Base-by-base conservation (phyloP, 2,329 filamentous ascomycete species). In the Aurifilum marmelostoma region DNA sequence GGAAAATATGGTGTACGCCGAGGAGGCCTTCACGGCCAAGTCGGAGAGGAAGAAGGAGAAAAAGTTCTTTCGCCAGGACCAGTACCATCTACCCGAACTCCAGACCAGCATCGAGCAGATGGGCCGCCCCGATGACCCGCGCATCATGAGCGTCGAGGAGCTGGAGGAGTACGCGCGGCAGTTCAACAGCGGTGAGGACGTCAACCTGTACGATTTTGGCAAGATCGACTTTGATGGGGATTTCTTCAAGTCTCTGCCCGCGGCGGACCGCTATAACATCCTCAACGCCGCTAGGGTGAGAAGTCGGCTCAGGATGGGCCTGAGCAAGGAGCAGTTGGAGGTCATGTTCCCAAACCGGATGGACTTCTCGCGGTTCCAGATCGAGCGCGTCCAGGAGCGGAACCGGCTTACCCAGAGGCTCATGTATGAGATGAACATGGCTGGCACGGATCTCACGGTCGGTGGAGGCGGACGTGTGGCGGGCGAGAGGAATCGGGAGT, bases 171-270 rank as follows among this genome's bases (percentile, higher is more conserved):
- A 99, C 77, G 95, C 97, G 3, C 86, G 91, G 65, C 94, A 98
- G 72, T 98, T 98, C 75, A 89, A 97, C 75, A 89, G 89, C 71
- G 96, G 96, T 67, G 94, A 98, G 79, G 95, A 98, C 77, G 91
- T 98, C 74, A 90, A 91, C 73, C 80, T 94, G 6, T 98, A 98
- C 79, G 95, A 98, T 80, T 99, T 99, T 77, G 97, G 92, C 76
- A 98, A 98, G 80, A 99, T 99, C 74, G 96, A 99, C 77, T 99
- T 98, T 75, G 92, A 98, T 73, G 93, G 94, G 73, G 89, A 95
- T 16, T 99, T 99, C 80, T 99, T 99, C 81, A 88, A 92, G 77
- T 97, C 93, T 77, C 80, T 99, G 68, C 96, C 97, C 0, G 86
- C 94, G 1, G 91, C 91, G 1, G 96, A 99, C 81, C 89, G 95